A percentile compares a stretch with the other conserved stretches of the same genome.
Evolutionary conservation across 441 rosid species (phyloP).

Genomic region (Rhodomyrtus psidioides): DNA sequence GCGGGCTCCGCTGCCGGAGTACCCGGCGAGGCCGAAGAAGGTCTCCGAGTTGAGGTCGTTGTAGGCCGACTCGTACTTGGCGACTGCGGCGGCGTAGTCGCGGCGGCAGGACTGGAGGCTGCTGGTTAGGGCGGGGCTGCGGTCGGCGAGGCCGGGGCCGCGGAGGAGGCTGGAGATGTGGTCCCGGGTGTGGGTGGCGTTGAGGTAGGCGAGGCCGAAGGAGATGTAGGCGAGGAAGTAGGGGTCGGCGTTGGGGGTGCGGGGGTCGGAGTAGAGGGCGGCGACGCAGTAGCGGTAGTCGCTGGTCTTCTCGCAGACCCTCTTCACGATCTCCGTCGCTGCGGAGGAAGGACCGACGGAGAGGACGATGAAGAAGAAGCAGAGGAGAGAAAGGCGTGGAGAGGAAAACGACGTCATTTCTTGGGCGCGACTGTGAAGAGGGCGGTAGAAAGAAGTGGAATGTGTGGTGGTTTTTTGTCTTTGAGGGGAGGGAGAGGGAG

Average conservation of each 20-base stretch:
- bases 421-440: not conserved
- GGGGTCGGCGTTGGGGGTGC: conserved; percentile 19
- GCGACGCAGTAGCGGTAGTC: conserved; percentile 11
- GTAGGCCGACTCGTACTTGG: conserved; percentile 10
- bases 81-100: not conserved
- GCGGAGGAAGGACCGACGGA: not conserved
- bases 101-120: conserved; percentile 4
- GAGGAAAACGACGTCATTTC: not conserved
- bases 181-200: conserved; percentile 10
- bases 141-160: not conserved
- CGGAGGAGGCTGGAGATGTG: not conserved
- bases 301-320: conserved; percentile 13
- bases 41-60: conserved; percentile 22
- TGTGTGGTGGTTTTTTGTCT: not conserved
- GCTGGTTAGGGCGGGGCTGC: not conserved
- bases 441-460: not conserved
- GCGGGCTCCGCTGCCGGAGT: not conserved
- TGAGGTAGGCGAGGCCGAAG: conserved; percentile 19
- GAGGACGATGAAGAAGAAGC: not conserved
- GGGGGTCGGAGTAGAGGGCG: conserved; percentile 15
- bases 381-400: not conserved
- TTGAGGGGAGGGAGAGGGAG: not conserved
- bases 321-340: not conserved
- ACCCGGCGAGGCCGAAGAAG: not conserved
- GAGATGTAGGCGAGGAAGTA: conserved; percentile 21